Evolutionary conservation across 2,329 filamentous ascomycete species (phyloP), one percentile per base, ranked within the genome.

Genomic region (Claviceps spartinae): DNA sequence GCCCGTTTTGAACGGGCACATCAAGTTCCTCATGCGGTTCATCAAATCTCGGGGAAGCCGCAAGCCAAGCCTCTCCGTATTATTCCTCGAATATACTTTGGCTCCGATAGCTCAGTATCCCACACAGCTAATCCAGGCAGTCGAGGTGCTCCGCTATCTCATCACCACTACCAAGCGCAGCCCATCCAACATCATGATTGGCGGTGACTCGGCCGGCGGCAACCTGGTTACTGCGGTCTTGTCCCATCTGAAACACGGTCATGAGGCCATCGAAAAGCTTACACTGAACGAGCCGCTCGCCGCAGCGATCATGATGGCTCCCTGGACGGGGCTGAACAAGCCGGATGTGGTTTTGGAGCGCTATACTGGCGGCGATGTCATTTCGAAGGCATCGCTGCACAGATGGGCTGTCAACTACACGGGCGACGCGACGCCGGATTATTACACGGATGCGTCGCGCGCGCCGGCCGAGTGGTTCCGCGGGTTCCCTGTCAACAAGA

Each of bases 121-220:
- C 36, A 54, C 56, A 11, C 58, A 59, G 43, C 54, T 58, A 22
- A 56, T 46, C 14, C 57, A 59, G 30, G 53, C 53, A 5, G 56
- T 59, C 26, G 57, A 56, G 16, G 54, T 48, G n/a, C 48, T 59
- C 37, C 54, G 56, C 11, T 51, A 59, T 30, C 47, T 59, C 2
- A 8, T 59, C 44, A 50, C 22, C 7, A 41, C 49, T 11, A 52
- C 52, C 2, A 34, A 45, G 24, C 54, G 49, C n/a, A 42, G 47
- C 5, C 55, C 57, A 4, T 44, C 40, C 4, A 48, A 46, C 13
- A 54, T 58, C 7, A 48, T 58, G 9, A 47, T 58, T 22, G 56
- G 55, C 43, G 57, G 57, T 42, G 57, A 59, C 50, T 59, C 57
- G 0, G 57, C 57, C 0, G 57, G 57, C 44, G 57, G 52, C 18